These are phyloP conservation scores for Sporothrix phasma DNA, from an alignment of 2,329 filamentous ascomycete species.

Conservation along the genomic window DNA sequence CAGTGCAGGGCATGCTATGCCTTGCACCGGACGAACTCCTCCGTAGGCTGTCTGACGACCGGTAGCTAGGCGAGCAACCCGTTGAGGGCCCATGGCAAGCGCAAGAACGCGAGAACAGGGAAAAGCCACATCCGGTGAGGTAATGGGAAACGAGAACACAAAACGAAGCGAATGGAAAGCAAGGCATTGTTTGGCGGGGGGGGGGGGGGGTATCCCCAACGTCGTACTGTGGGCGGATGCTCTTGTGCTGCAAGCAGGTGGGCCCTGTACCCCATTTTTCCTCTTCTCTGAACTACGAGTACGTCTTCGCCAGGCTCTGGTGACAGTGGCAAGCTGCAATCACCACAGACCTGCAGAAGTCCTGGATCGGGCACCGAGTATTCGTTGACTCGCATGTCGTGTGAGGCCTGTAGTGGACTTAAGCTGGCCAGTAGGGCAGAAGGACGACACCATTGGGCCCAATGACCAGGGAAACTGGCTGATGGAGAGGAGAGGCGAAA, in stretches of 20 bases:
- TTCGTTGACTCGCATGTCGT: background rate
- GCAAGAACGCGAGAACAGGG: background rate
- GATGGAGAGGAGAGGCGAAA: background rate
- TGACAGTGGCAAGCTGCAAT: background rate
- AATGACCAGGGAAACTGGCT: background rate
- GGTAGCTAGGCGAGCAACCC: no score
- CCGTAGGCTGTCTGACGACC: background rate
- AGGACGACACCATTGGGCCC: background rate
- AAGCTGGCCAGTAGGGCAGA: background rate
- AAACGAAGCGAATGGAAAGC: background rate
- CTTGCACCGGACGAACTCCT: conserved; percentile 4
- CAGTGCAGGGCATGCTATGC: background rate
- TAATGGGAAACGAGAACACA: background rate
- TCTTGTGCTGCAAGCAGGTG: background rate
- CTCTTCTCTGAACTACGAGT: no score
- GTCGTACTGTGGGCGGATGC: background rate
- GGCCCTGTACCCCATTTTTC: background rate
- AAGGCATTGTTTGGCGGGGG: no score
- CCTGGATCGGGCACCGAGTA: background rate
- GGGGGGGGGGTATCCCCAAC: background rate
- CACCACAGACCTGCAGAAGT: background rate
- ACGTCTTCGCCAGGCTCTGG: no score
- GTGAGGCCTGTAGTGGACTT: background rate
- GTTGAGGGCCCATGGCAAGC: background rate
- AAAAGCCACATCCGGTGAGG: background rate